A percentile compares a stretch with the other conserved stretches of the same genome.
Evolutionary conservation across 2,329 filamentous ascomycete species (phyloP).

Genomic region (Cladorrhinum sp.): DNA sequence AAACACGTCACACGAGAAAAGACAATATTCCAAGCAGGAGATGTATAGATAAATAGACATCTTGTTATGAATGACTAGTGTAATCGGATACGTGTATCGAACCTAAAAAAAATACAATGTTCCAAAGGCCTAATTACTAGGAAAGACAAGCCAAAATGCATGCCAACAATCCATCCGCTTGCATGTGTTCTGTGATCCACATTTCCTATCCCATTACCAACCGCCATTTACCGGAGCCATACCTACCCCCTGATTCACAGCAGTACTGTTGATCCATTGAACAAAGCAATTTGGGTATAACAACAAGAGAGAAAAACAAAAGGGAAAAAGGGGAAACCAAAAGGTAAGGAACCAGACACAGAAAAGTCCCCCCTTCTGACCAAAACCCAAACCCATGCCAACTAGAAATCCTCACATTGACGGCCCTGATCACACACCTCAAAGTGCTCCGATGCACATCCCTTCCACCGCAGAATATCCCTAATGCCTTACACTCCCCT

Average conservation of each 20-base stretch:
- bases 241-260: not conserved
- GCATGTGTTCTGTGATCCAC: not conserved
- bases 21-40: too few relatives aligned
- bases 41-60: too few relatives aligned
- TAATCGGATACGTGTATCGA: not conserved
- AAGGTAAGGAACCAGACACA: not conserved
- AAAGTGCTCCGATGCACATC: not conserved
- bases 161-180: not conserved
- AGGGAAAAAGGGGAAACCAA: not conserved
- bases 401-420: not conserved
- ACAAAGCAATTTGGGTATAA: constrained; percentile 6
- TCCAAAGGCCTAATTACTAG: not conserved
- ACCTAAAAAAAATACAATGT: not conserved
- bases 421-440: not conserved
- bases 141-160: not conserved
- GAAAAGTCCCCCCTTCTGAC: not conserved
- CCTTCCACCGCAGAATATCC: not conserved
- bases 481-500: not conserved
- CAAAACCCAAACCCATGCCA: not conserved
- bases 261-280: not conserved
- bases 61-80: too few relatives aligned
- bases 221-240: not conserved
- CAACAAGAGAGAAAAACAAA: not conserved
- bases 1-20: not conserved
- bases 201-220: not conserved